Conservation (phyloP, 345 rosid species). For the Eutrema yunnanense region DNA sequence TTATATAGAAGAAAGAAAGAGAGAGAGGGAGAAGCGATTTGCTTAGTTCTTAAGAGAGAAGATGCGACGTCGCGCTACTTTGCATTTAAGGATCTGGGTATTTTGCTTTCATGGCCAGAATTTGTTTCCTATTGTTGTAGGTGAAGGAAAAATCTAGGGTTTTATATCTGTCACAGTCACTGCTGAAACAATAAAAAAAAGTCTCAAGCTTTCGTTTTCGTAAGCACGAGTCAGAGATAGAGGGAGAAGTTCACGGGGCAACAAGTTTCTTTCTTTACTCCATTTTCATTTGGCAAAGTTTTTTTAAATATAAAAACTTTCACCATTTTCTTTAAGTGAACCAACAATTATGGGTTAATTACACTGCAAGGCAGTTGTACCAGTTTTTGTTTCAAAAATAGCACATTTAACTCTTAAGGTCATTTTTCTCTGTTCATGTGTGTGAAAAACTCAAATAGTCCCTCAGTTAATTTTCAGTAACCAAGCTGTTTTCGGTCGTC, state of each 20-base stretch:
- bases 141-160: conserved; percentile 7
- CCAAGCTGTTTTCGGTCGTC: too few species aligned
- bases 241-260: conserved; percentile 12
- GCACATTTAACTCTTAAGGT: too few species aligned
- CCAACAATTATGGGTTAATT: neutral
- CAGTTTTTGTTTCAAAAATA: too few species aligned
- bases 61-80: conserved; percentile 35
- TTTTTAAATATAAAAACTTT: neutral
- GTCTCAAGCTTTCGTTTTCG: conserved; percentile 17
- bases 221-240: conserved; percentile 8
- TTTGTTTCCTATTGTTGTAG: conserved; percentile 1
- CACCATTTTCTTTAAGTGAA: neutral
- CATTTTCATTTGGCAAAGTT: neutral
- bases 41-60: conserved; percentile 41
- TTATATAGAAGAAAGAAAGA: conserved; percentile 8
- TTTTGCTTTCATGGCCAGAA: conserved; percentile 20
- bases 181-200: neutral
- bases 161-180: neutral
- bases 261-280: neutral
- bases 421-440: too few species aligned
- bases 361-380: too few species aligned
- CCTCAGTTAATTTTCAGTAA: too few species aligned
- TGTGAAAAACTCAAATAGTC: too few species aligned
- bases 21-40: conserved; percentile 1
- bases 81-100: conserved; percentile 48